Base-by-base conservation (phyloP, 352 stramenopile genomes). In the Phytophthora pluvialis region DNA sequence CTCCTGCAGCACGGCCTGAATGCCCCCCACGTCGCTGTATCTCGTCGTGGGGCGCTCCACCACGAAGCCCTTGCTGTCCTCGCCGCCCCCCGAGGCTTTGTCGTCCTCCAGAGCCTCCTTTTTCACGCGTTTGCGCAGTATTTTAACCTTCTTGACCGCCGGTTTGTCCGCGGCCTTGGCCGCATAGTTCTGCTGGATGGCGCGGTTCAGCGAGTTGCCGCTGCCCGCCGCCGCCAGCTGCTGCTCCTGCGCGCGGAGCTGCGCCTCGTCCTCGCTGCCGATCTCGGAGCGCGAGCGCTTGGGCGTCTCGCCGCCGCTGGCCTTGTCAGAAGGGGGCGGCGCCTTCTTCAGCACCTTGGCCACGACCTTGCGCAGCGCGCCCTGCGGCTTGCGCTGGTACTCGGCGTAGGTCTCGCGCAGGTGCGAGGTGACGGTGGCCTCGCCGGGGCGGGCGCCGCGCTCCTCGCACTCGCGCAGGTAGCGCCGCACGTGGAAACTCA, bases 1-100 rank as follows among this genome's bases (percentile, higher is more conserved):
- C 40, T 97, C 90, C 70, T 97, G 83, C 33, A 97, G 63, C 66
- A 97, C 90, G 5, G 70, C 55, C 11, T 97, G 88, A 48, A 98
- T 93, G 48, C 92, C 92, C 40, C 90, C 92, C 58, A 98, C 86
- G 69, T 98, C 91, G 35, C 78, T 76, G 77, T 97, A 97, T 42
- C 88, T 79, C 25, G 84, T 86, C n/a, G 68, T 87, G 5, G 88
- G 88, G 4, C 86, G 72, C 21, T 84, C 84, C 13, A 94, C 86
- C 13, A 96, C 75, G 50, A 94, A 94, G 21, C 81, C 78, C 25
- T 67, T 73, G 52, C 31, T 69, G 11, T 81, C 72, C 4, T 49
- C 51, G 25, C 26, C 16, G 8, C 33, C 39, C 33, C 32, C 38
- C 7, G 6, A 15, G 29, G 33, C 43, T 45, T 32, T 39, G 0